Conservation (phyloP, 2,329 filamentous ascomycete species). For the Mycosphaerella sp. region DNA sequence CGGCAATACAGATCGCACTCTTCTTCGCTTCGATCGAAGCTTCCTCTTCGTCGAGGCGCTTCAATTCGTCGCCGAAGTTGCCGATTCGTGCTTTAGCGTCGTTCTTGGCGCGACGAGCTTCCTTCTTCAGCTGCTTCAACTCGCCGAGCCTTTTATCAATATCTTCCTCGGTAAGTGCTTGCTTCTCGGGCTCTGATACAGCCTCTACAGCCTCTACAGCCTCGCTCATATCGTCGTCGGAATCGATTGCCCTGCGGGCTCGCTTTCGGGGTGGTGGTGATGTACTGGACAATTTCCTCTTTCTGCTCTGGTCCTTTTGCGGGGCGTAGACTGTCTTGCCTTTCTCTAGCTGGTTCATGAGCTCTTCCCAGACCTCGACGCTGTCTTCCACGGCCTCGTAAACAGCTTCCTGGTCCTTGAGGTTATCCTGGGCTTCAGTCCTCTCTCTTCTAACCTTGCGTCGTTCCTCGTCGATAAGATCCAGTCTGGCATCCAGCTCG, state of each 20-base stretch:
- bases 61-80: constrained; percentile 29
- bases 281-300: constrained; percentile 25
- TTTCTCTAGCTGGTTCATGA: constrained; percentile 36
- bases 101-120: constrained; percentile 21
- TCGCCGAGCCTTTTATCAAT: constrained; percentile 43
- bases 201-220: constrained; percentile 4
- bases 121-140: constrained; percentile 41
- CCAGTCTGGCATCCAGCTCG: constrained; percentile 14
- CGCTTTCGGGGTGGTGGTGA: constrained; percentile 15
- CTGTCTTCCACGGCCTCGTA: constrained; percentile 39
- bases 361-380: constrained; percentile 43
- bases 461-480: constrained; percentile 13
- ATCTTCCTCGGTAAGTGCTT: constrained; percentile 38
- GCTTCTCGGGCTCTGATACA: constrained; percentile 24
- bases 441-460: constrained; percentile 24
- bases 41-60: constrained; percentile 29
- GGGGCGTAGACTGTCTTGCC: constrained; percentile 43
- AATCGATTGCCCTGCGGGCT: constrained; percentile 19
- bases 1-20: constrained; percentile 46
- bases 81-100: constrained; percentile 32
- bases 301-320: constrained; percentile 27
- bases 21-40: constrained; percentile 33
- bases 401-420: constrained; percentile 31
- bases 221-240: constrained; percentile 25
- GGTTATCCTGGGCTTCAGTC: constrained; percentile 32